Evolutionary conservation across 345 rosid genomes (phyloP), one percentile per base, ranked within the genome.

Genomic region (Eucalyptus erythrocorys): DNA sequence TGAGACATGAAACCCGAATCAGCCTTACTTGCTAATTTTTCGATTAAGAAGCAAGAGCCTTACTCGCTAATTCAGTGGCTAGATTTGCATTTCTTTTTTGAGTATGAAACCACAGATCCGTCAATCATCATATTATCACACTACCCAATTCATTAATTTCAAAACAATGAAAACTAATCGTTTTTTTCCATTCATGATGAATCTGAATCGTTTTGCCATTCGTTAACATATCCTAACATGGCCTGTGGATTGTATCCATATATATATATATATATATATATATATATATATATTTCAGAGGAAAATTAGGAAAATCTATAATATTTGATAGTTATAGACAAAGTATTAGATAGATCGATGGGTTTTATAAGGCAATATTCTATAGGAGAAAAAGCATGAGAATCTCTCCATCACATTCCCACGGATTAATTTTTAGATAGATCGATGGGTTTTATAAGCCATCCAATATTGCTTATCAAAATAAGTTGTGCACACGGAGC

Each of bases 91-190:
- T 11, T 10, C 9, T 11, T 76, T 21, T 40, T 12, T 43, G 0
- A 22, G 47, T 11, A 11, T 21, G 26, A 11, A 76, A 40, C 7
- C 26, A 11, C 11, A 19, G 1, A 42, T 34, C 21, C 0, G 4
- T 34, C 13, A 6, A 37, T 13, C 3, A 0, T 40, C 7, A 4
- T 21, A 37, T 6, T 7, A 11, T 37, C 15, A 3, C 27, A 2
- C 8, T 10, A 0, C 30, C 42, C 5, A 21, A 37, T 76, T 40
- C 10, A 6, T 64, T 21, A 6, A 1, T 4, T 37, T 40, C 27
- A 2, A 76, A 21, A 76, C 1, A 5, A 21, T 10, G 4, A 40
- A 76, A 21, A 6, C 4, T 2, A 0, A 21, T 10, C 2, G 6
- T n/a, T n/a, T 6, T 2, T 34, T 71, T 19, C 4, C 0, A 1